Conservation (phyloP, 192 early-diverging fungal genomes). For the Mortierella alpina region DNA sequence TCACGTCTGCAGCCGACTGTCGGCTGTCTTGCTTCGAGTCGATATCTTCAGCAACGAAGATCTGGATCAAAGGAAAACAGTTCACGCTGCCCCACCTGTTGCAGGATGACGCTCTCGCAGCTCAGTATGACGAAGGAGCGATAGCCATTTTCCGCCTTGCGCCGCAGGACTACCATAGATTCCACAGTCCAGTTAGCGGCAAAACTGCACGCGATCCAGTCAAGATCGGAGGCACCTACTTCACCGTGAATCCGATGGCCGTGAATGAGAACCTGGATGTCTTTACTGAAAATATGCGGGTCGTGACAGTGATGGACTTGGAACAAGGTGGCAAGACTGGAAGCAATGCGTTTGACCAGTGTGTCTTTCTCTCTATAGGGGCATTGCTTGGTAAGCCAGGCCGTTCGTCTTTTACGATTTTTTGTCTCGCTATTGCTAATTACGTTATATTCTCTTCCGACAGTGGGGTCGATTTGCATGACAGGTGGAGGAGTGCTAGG, state of each 20-base stretch:
- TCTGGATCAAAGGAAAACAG: slow-evolving; percentile 82
- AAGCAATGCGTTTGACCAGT: slow-evolving; percentile 58
- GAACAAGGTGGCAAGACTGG: slow-evolving; percentile 15
- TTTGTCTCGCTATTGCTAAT: no score
- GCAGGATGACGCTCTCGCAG: slow-evolving; percentile 58
- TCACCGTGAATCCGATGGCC: slow-evolving; percentile 81
- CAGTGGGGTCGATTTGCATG: slow-evolving; percentile 75
- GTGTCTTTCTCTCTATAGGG: slow-evolving; percentile 74
- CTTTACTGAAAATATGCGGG: slow-evolving; percentile 77
- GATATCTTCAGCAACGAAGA: slow-evolving; percentile 59
- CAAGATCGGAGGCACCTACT: slow-evolving; percentile 72
- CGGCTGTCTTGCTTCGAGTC: slow-evolving; percentile 67
- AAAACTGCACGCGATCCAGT: slow-evolving; percentile 48
- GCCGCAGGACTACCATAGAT: slow-evolving; percentile 86
- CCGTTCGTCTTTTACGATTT: not conserved
- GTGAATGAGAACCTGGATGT: slow-evolving; percentile 73
- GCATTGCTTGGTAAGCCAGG: slow-evolving; percentile 62
- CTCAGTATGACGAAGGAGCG: slow-evolving; percentile 64
- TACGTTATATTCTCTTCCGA: not conserved
- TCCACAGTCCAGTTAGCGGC: slow-evolving; percentile 73
- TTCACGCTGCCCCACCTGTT: slow-evolving; percentile 70
- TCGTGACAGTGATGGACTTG: slow-evolving; percentile 63
- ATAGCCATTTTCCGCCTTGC: slow-evolving; percentile 78
- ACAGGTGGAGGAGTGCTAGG: slow-evolving; percentile 60
- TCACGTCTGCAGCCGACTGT: slow-evolving; percentile 70